phyloP scores from a whole-genome alignment of 148 eudicot genomes.

The Dysphania ambrosioides region DNA sequence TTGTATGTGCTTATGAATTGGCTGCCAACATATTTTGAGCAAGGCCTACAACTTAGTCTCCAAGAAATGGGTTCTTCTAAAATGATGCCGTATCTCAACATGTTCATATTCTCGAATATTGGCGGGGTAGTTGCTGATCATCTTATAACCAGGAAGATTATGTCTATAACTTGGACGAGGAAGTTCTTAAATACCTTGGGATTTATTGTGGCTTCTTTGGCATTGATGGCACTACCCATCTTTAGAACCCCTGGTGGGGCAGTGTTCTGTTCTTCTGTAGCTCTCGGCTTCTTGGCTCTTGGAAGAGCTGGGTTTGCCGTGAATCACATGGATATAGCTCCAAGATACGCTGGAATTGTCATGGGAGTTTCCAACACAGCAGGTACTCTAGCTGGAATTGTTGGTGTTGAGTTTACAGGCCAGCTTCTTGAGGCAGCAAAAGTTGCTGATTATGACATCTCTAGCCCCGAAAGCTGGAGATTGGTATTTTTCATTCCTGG shows the following conservation, averaged over 20 bases:
- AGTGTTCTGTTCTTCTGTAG: constrained; percentile 84
- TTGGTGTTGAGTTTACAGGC: constrained; percentile 87
- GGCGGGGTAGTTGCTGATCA: constrained; percentile 85
- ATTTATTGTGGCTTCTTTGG: constrained; percentile 70
- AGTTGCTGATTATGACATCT: constrained; percentile 60
- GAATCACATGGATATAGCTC: constrained; percentile 98
- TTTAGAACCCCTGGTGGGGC: constrained; percentile 78
- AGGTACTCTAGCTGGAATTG: constrained; percentile 88
- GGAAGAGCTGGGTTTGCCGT: constrained; percentile 98
- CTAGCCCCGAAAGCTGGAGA: constrained; percentile 85
- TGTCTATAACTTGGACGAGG: constrained; percentile 70
- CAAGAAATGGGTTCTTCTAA: constrained; percentile 94
- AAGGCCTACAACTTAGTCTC: constrained; percentile 79
- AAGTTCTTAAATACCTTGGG: constrained; percentile 79
- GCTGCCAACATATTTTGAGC: constrained; percentile 91
- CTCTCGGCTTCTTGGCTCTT: constrained; percentile 91
- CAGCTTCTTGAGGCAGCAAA: constrained; percentile 90
- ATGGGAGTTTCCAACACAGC: constrained; percentile 98
- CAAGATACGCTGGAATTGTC: constrained; percentile 89
- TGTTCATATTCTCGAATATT: constrained; percentile 75
- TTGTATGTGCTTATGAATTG: constrained; percentile 94
- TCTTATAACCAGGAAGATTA: constrained; percentile 58
- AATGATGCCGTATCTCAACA: constrained; percentile 77
- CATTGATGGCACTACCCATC: constrained; percentile 61
- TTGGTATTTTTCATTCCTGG: constrained; percentile 77